Evolutionary conservation across 148 eudicot species (phyloP).

Genomic region (Rhododendron henanense): DNA sequence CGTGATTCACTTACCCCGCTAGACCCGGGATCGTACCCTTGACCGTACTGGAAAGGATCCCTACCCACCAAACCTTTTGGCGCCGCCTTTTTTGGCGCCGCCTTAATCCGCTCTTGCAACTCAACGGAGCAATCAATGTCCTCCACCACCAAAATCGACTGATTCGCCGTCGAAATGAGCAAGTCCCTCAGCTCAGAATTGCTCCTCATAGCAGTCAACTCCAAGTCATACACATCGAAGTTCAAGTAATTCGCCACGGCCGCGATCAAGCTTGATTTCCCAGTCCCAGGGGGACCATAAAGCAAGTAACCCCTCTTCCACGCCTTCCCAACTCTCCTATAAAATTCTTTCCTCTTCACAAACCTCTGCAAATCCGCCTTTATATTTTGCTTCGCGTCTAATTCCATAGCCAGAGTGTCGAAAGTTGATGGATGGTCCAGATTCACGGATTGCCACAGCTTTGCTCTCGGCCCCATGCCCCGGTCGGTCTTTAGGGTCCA

Average conservation of each 20-base stretch:
- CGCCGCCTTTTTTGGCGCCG: too few species aligned
- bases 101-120: constrained; percentile 9
- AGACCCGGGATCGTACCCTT: neutral
- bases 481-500: constrained; percentile 6
- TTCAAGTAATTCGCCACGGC: constrained; percentile 30
- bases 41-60: constrained; percentile 2
- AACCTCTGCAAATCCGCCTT: constrained; percentile 24
- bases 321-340: constrained; percentile 26
- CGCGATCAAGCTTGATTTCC: constrained; percentile 28
- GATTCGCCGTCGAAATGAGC: constrained; percentile 23
- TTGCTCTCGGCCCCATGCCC: neutral
- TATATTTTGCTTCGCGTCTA: neutral
- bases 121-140: constrained; percentile 35
- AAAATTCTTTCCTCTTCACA: constrained; percentile 24
- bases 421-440: constrained; percentile 28
- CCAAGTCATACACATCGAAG: constrained; percentile 26
- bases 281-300: constrained; percentile 27
- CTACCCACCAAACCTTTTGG: neutral
- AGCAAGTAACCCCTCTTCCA: constrained; percentile 31
- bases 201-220: constrained; percentile 13
- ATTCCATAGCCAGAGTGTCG: constrained; percentile 24
- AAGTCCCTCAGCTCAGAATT: constrained; percentile 24
- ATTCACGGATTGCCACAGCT: constrained; percentile 20
- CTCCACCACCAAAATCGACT: constrained; percentile 32
- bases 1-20: neutral